Evolutionary conservation across 2,329 filamentous ascomycete genomes (phyloP).

Genomic region (Elsinoe australis): DNA sequence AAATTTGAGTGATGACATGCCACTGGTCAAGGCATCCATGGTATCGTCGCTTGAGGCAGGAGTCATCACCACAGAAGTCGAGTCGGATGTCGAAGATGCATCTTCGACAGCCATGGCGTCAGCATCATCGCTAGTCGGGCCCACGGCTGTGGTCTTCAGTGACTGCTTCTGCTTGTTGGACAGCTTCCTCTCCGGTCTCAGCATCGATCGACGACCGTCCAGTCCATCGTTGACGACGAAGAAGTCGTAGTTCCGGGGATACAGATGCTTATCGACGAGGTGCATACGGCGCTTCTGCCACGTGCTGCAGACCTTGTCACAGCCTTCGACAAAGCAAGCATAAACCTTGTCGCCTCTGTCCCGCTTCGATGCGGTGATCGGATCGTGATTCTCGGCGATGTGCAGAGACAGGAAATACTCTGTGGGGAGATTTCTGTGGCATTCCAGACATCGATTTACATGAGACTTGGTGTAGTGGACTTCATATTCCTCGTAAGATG

Average conservation of each 20-base stretch:
- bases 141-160: not conserved
- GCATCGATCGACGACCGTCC: slow-evolving; percentile 71
- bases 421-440: slow-evolving; percentile 80
- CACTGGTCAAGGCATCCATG: slow-evolving; percentile 56
- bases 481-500: slow-evolving; percentile 73
- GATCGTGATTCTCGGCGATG: slow-evolving; percentile 86
- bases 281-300: slow-evolving; percentile 79
- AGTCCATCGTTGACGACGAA: slow-evolving; percentile 82
- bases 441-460: slow-evolving; percentile 72
- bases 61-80: slow-evolving; percentile 1
- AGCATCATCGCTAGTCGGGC: not conserved
- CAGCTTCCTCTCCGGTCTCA: slow-evolving; percentile 49
- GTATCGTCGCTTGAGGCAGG: slow-evolving; percentile 36
- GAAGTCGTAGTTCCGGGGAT: slow-evolving; percentile 80
- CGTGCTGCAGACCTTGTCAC: slow-evolving; percentile 75
- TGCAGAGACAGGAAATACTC: slow-evolving; percentile 73
- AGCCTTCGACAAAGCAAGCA: slow-evolving; percentile 82
- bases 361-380: slow-evolving; percentile 61
- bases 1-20: slow-evolving; percentile 66
- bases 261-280: slow-evolving; percentile 89
- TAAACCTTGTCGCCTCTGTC: slow-evolving; percentile 86
- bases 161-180: not conserved
- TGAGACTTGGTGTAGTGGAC: slow-evolving; percentile 76
- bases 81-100: slow-evolving; percentile 2
- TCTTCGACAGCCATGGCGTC: slow-evolving; percentile 5